Evolutionary conservation across 2,329 filamentous ascomycete species (phyloP).

Genomic region (Cryphonectria nitschkei): DNA sequence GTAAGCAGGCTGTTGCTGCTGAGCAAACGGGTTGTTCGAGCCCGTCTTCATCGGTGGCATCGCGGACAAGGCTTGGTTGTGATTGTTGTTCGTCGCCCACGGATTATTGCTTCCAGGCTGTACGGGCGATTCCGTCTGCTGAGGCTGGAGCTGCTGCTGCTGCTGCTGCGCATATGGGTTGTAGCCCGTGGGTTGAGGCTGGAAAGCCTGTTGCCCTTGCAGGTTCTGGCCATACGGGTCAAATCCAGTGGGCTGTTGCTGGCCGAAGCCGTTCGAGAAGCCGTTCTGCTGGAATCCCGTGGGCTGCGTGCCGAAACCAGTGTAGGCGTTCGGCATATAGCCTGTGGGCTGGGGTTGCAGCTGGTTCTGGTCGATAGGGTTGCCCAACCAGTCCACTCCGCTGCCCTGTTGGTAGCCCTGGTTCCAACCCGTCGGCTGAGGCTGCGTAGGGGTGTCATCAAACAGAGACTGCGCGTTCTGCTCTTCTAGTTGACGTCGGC

Average conservation of each 20-base stretch:
- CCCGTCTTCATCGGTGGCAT: conserved; percentile 86
- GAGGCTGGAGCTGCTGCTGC: conserved; percentile 55
- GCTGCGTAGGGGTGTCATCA: conserved; percentile 72
- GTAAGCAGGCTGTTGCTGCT: conserved; percentile 55
- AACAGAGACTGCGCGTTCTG: conserved; percentile 87
- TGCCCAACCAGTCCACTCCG: conserved; percentile 96
- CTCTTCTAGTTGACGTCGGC: conserved; percentile 84
- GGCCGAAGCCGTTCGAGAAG: conserved; percentile 69
- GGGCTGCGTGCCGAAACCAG: conserved; percentile 53
- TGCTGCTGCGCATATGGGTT: conserved; percentile 55
- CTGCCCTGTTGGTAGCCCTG: conserved; percentile 97
- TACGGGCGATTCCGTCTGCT: conserved; percentile 61
- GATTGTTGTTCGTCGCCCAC: conserved; percentile 71
- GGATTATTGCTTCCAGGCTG: conserved; percentile 92
- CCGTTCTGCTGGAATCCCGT: conserved; percentile 62
- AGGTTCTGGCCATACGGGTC: conserved; percentile 67
- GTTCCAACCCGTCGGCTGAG: conserved; percentile 87
- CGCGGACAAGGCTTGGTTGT: conserved; percentile 60
- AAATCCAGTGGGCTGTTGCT: conserved; percentile 68
- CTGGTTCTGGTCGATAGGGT: conserved; percentile 81
- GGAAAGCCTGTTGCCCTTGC: conserved; percentile 49
- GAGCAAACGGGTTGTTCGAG: conserved; percentile 95
- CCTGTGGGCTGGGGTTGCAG: conserved; percentile 80
- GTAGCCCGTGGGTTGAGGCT: conserved; percentile 56
- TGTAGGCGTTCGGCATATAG: conserved; percentile 62